phyloP scores from a whole-genome alignment of 345 rosid genomes.

The Schrenkiella parvula region DNA sequence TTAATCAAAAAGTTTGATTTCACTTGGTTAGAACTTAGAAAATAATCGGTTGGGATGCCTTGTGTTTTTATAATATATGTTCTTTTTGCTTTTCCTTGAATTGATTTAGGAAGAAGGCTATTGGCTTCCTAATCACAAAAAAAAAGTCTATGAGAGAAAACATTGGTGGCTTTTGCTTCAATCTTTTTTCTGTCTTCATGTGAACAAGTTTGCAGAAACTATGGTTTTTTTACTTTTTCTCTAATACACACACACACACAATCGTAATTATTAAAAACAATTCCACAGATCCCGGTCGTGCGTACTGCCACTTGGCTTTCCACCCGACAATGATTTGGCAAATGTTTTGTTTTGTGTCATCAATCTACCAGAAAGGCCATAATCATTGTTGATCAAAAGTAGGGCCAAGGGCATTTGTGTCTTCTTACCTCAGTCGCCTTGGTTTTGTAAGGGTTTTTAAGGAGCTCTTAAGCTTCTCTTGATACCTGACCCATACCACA shows the following conservation, averaged over 20 bases:
- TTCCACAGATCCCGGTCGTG: not conserved
- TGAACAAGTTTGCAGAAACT: conserved; percentile 18
- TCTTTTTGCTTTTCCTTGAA: conserved; percentile 9
- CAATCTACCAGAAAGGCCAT: not conserved
- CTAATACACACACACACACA: not conserved
- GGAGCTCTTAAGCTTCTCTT: conserved; percentile 4
- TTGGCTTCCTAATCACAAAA: not conserved
- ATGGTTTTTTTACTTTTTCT: conserved; percentile 13
- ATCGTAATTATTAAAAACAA: not conserved
- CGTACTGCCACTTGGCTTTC: conserved; percentile 40
- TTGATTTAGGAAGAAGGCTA: conserved; percentile 7
- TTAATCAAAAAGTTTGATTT: not conserved
- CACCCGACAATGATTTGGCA: conserved; percentile 37
- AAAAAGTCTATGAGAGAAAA: conserved; percentile 1
- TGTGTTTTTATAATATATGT: not conserved
- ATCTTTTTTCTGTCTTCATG: conserved; percentile 22
- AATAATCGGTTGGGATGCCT: not conserved
- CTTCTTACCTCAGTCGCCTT: not conserved
- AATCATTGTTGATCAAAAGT: conserved; percentile 7
- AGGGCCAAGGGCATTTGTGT: not conserved
- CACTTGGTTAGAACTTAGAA: not conserved
- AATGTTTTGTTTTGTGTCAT: conserved; percentile 31
- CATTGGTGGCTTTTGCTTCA: conserved; percentile 18
- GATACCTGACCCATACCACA: not conserved
- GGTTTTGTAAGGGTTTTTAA: not conserved